A percentile compares a stretch with the other conserved stretches of the same genome.
phyloP scores from a whole-genome alignment of 768 basidiomycete species.

The Boletus pseudo-olivaceus region DNA sequence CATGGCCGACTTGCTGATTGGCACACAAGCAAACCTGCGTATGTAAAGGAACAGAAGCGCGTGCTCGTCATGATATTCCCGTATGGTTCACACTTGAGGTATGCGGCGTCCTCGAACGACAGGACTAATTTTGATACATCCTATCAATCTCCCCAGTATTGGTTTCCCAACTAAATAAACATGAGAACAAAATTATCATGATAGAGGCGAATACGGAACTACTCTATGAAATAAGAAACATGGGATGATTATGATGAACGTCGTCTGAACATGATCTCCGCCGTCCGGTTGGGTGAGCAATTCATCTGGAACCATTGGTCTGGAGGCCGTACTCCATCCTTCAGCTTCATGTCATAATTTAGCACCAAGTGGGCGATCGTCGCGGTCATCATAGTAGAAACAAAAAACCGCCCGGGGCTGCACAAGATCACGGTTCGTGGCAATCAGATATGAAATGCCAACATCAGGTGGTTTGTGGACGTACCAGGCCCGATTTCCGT shows the following conservation, averaged over 20 bases:
- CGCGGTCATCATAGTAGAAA: slow-evolving; percentile 37
- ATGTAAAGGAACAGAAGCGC: background rate
- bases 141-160: slow-evolving; percentile 16
- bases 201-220: slow-evolving; percentile 10
- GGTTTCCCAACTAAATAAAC: slow-evolving; percentile 5
- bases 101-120: background rate
- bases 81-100: background rate
- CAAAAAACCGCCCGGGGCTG: slow-evolving; percentile 45
- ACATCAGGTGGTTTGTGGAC: slow-evolving; percentile 8
- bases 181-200: slow-evolving; percentile 10
- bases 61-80: background rate
- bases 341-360: slow-evolving; percentile 38
- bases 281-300: slow-evolving; percentile 34
- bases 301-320: slow-evolving; percentile 35
- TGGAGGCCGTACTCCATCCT: slow-evolving; percentile 34
- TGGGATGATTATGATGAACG: slow-evolving; percentile 13
- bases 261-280: slow-evolving; percentile 38
- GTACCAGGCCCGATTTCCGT: slow-evolving; percentile 35
- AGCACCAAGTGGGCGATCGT: slow-evolving; percentile 40
- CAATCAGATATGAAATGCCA: slow-evolving; percentile 2
- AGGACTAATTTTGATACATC: slow-evolving; percentile 9
- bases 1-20: too few relatives aligned
- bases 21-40: background rate
- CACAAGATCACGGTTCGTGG: background rate
- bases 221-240: slow-evolving; percentile 5